Evolutionary conservation across 352 stramenopile species (phyloP), one percentile per base, ranked within the genome.

Genomic region (Globisporangium radiosum): DNA sequence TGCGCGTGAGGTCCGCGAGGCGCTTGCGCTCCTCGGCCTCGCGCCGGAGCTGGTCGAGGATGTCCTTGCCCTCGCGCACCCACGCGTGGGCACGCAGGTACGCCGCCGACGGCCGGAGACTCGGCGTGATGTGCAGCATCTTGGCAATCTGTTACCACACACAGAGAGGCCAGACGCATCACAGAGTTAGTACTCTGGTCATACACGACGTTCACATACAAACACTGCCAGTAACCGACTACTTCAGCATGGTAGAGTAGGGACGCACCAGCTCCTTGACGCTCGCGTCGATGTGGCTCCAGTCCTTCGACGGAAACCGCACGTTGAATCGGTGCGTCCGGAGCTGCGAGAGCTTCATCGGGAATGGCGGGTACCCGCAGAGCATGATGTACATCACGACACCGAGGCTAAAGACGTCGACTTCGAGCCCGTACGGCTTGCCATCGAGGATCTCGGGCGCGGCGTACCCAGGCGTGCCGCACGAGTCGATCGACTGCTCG

Each of bases 331-430:
- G 75, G 59, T 94, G 85, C 7, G 74, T 88, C 14, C 85, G 85
- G 25, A 94, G 60, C 61, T 94, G 84, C 4, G 82, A 76, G 38
- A 94, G 78, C 62, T 92, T 94, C 85, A 94, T 92, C 0, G 85
- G 85, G 64, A 96, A 96, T 39, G 87, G 87, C 0, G 86, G 85
- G 57, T 95, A 95, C 1, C 87, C 87, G 36, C 84, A 93, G 14
- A 95, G 61, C 73, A 94, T 87, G 70, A 94, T 93, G 76, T 95
- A 95, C 37, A 73, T 81, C 7, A 93, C 83, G 39, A 95, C 85
- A 25, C 95, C 95, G 9, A 98, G 73, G 53, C 83, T 97, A 56
- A 92, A 95, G 36, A 95, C 76, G 64, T 95, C 86, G 17, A 94
- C 86, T 62, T 92, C 84, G 33, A 91, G 68, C 1, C 81, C 83